These are phyloP conservation scores for Lactarius pseudohatsudake DNA, from an alignment of 768 basidiomycete genomes.

Conservation along the genomic window DNA sequence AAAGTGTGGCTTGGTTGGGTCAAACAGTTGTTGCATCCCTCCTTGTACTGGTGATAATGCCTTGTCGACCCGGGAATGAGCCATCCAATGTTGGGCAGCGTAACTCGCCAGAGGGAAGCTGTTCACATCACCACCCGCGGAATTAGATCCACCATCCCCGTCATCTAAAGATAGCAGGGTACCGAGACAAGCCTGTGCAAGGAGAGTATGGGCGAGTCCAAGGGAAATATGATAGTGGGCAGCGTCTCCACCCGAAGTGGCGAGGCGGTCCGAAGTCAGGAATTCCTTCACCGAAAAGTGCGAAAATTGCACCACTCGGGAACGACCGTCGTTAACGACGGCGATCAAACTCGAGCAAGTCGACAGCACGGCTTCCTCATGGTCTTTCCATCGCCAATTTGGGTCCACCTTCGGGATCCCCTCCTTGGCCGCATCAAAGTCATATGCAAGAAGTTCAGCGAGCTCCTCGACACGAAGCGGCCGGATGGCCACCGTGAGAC, in stretches of 20 bases:
- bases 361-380: neutral
- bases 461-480: too few relatives aligned
- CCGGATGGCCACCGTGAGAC: neutral
- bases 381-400: neutral
- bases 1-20: neutral
- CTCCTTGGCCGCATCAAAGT: too few relatives aligned
- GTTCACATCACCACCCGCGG: neutral
- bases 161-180: too few relatives aligned
- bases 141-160: neutral
- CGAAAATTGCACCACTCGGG: neutral
- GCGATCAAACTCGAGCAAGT: neutral
- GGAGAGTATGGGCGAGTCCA: neutral
- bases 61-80: neutral
- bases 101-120: neutral
- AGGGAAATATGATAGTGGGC: neutral
- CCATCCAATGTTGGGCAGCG: neutral
- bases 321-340: neutral
- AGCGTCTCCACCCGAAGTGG: neutral
- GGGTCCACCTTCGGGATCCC: neutral
- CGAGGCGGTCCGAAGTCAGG: neutral
- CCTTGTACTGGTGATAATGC: neutral
- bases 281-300: neutral
- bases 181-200: neutral
- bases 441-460: too few relatives aligned
- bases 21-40: neutral